Percentiles rank a stretch among this genome's conserved stretches.
phyloP scores from a whole-genome alignment of 192 early-diverging fungal species.

The Podila epicladia region DNA sequence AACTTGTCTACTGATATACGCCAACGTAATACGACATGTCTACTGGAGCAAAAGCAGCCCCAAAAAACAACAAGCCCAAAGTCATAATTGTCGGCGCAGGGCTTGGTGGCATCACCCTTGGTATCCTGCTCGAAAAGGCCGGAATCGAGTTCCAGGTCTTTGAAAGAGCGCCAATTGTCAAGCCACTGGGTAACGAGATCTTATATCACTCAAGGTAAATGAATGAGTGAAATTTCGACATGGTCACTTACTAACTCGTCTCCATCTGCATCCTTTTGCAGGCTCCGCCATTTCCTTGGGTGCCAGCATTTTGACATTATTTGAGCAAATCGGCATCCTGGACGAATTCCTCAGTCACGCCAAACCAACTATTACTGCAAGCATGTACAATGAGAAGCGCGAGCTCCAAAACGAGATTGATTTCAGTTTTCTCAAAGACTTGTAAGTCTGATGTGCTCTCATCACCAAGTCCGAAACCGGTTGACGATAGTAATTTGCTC shows the following conservation, averaged over 20 bases:
- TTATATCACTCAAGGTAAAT: background rate
- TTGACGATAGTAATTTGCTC: too few relatives aligned
- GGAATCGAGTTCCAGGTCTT: background rate
- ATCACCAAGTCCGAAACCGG: too few relatives aligned
- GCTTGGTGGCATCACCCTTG: background rate
- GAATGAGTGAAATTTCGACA: background rate
- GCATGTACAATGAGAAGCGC: slow-evolving; percentile 2
- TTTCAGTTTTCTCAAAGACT: background rate
- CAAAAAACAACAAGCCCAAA: background rate
- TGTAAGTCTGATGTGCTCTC: background rate
- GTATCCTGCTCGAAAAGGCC: background rate
- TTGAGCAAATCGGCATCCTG: background rate
- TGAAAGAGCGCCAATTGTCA: background rate
- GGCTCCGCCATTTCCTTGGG: slow-evolving; percentile 1
- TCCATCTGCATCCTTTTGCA: background rate
- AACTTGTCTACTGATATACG: too few relatives aligned
- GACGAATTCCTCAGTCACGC: background rate
- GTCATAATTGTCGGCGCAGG: slow-evolving; percentile 4
- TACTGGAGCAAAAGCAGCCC: background rate
- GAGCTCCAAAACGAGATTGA: slow-evolving; percentile 1
- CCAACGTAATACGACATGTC: too few relatives aligned
- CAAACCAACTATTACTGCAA: background rate
- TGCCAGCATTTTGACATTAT: background rate
- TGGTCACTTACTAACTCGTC: background rate
- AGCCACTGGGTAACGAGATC: background rate